These are phyloP conservation scores for Aureobasidium sp. DNA, from an alignment of 2,329 filamentous ascomycete genomes.

Conservation along the genomic window DNA sequence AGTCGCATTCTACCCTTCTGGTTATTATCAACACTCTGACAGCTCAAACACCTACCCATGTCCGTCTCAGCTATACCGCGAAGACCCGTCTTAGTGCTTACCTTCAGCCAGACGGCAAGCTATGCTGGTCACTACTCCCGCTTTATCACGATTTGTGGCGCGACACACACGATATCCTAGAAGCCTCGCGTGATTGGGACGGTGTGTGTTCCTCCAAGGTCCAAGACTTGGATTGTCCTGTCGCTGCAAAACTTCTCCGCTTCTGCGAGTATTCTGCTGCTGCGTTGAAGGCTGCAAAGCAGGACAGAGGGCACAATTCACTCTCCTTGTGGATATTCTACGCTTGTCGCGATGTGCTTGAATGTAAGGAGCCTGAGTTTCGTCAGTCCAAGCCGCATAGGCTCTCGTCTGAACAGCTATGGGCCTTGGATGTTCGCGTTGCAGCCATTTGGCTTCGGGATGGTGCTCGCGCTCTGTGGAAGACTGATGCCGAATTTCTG, in stretches of 20 bases:
- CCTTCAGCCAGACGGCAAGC: not conserved
- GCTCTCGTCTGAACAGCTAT: not conserved
- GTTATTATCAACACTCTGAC: not conserved
- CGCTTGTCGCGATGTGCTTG: not conserved
- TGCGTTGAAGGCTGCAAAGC: not conserved
- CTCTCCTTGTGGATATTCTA: not conserved
- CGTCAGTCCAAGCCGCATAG: not conserved
- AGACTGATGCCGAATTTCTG: not conserved
- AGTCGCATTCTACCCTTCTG: not conserved
- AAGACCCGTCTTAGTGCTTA: not conserved
- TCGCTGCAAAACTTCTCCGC: not conserved
- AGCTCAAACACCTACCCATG: not conserved
- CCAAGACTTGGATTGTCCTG: not conserved
- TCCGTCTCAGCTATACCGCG: not conserved
- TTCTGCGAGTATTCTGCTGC: not conserved
- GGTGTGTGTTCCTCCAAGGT: not conserved
- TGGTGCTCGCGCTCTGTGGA: not conserved
- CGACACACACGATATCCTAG: not conserved
- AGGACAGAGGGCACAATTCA: not conserved
- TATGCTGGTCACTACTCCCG: not conserved
- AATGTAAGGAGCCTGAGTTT: not conserved
- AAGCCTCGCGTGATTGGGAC: not conserved
- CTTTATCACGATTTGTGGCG: not conserved
- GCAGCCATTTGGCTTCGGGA: not conserved
- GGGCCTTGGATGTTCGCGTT: not conserved